Evolutionary conservation across 164 flowering plant species (phyloP), one percentile per base, ranked within the genome.

Genomic region (Vitis cinerea): DNA sequence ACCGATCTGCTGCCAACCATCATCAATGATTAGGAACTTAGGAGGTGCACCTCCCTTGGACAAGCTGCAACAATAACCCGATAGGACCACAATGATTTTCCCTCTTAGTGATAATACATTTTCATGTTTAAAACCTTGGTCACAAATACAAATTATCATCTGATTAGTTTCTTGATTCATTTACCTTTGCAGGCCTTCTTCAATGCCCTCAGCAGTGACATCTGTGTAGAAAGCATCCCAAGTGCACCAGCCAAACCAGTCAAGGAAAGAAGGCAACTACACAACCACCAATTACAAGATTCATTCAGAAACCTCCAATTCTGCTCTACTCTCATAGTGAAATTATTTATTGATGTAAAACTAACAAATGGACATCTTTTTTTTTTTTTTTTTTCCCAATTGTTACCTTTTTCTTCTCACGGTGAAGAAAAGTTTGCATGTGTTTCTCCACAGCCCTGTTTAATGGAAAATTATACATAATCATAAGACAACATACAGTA

Each of bases 241-340:
- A 4, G 99, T 95, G 77, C 99, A 95, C 99, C 99, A 95, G 48
- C 99, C 99, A 85, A 95, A 93, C 98, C 98, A 95, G 71, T 95
- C 97, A 66, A 95, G 77, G 59, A 93, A 84, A 61, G 91, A 79
- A 50, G 99, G 99, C 80, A 91, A 74, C 97, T 92, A 82, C 30
- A 76, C 13, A 59, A 58, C 27, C 70, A 74, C 3, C 11, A 66
- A 52, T 44, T 13, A 53, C 19, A 14, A 70, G 37, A 66, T 49
- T 19, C 53, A 19, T 61, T 50, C 61, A 64, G 14, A 10, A 50
- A 58, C 1, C 37, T 13, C n/a, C 4, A 44, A 23, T 1, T 65
- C 27, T 23, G 27, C 27, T 23, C 27, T 23, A 23, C 27, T 23
- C 27, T 23, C 27, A 23, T 23, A 1, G 27, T 27, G 8, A 5